Conservation (phyloP, 176 grass and related monocot genomes). For the Triticum urartu region DNA sequence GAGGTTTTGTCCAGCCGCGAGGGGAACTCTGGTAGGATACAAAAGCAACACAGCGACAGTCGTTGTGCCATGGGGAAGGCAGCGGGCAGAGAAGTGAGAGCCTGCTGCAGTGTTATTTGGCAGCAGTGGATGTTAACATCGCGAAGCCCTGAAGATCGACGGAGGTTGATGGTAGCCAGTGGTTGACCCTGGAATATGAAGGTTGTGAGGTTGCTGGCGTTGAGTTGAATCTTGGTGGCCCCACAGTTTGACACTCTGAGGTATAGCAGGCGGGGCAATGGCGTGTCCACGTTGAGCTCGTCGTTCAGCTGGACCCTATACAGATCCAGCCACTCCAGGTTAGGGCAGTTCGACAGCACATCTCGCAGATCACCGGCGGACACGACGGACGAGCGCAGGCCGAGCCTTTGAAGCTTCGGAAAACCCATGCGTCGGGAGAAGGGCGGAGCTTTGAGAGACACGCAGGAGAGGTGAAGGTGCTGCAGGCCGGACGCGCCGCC, state of each 20-base stretch:
- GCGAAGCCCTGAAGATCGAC: not conserved
- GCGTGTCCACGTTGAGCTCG: not conserved
- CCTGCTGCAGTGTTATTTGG: not conserved
- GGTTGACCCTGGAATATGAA: not conserved
- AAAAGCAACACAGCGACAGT: not conserved
- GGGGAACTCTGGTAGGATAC: not conserved
- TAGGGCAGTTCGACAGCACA: not conserved
- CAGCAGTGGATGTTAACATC: not conserved
- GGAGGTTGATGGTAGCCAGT: not conserved
- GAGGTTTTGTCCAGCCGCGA: not conserved
- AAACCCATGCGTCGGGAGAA: not conserved
- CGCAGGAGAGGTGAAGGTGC: not conserved
- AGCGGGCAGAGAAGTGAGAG: not conserved
- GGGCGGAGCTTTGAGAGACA: not conserved
- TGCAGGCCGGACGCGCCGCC: not conserved
- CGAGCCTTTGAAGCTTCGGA: slow-evolving; percentile 11
- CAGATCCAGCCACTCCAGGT: slow-evolving; percentile 1
- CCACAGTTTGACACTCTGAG: not conserved
- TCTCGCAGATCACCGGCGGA: not conserved
- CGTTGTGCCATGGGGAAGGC: not conserved
- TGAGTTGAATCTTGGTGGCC: not conserved
- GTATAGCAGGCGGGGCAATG: not conserved
- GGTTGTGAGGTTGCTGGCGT: not conserved
- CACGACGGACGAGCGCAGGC: not conserved
- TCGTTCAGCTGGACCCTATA: not conserved